Conservation (phyloP, 2,329 filamentous ascomycete genomes). For the Ceratocystis ficicola region DNA sequence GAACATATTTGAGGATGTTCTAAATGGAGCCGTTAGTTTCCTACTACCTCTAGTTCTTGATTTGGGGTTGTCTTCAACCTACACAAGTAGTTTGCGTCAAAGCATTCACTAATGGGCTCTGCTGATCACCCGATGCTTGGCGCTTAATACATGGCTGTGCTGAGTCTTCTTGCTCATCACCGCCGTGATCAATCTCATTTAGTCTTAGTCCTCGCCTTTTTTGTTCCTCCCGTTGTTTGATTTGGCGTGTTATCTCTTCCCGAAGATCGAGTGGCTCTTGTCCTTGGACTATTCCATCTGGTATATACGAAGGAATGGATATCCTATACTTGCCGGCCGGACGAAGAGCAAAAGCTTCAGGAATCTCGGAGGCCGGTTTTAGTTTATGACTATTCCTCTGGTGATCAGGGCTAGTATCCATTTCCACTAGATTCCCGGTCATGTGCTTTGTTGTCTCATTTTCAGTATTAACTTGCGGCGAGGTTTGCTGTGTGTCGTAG, state of each 20-base stretch:
- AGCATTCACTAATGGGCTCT: constrained; percentile 3
- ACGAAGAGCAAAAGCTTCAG: background rate
- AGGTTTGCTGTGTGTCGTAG: background rate
- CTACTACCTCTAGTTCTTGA: background rate
- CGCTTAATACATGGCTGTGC: background rate
- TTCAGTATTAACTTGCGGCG: background rate
- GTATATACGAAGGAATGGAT: background rate
- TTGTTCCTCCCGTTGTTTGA: constrained; percentile 13
- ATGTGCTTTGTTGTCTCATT: too few relatives aligned
- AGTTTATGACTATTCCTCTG: background rate
- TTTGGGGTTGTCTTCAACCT: background rate
- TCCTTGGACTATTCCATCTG: background rate
- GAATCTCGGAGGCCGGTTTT: background rate
- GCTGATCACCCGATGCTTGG: background rate
- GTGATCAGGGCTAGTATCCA: background rate
- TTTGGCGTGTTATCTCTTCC: constrained; percentile 11
- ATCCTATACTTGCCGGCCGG: background rate
- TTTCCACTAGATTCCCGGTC: too few relatives aligned
- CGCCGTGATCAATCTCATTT: background rate
- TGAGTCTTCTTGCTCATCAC: background rate
- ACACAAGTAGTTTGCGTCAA: constrained; percentile 17
- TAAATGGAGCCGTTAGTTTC: constrained; percentile 1
- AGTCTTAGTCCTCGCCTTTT: background rate
- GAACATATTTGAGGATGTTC: constrained; percentile 15
- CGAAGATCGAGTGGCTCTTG: constrained; percentile 5